Percentiles rank a stretch among this genome's conserved stretches.
These are phyloP conservation scores for Neurospora hispaniola DNA, from an alignment of 495 filamentous ascomycete genomes.

Conservation along the genomic window DNA sequence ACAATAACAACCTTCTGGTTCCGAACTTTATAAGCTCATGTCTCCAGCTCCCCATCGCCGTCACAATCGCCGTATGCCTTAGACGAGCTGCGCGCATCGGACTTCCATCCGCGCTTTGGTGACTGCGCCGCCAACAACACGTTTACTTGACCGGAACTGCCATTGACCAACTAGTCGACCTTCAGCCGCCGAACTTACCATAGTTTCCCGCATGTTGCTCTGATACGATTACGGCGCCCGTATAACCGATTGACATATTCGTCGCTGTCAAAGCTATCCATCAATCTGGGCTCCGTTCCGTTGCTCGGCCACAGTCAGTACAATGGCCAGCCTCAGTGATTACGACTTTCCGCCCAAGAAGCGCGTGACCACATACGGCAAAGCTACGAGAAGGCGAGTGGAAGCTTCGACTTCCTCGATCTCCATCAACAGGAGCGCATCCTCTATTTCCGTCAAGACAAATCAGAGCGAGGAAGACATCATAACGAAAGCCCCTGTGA, in stretches of 20 bases:
- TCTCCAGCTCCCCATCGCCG: background rate
- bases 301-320: background rate
- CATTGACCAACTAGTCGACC: background rate
- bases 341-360: constrained; percentile 27
- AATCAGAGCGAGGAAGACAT: background rate
- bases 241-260: background rate
- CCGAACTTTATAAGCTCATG: background rate
- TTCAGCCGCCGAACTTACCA: background rate
- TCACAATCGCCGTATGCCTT: background rate
- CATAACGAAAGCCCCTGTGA: background rate
- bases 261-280: background rate
- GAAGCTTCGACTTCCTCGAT: constrained; percentile 11
- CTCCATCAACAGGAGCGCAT: background rate
- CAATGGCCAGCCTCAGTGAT: constrained; percentile 26
- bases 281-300: background rate
- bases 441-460: background rate
- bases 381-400: constrained; percentile 19
- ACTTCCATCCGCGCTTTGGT: background rate
- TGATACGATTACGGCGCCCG: background rate
- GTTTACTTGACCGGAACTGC: background rate
- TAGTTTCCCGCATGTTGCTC: background rate
- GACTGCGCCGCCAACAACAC: background rate
- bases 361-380: constrained; percentile 32
- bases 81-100: background rate
- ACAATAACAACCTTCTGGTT: background rate